Percentiles rank a stretch among this genome's conserved stretches.
Conservation (phyloP, 495 filamentous ascomycete genomes). For the Antarctomyces pellizariae region DNA sequence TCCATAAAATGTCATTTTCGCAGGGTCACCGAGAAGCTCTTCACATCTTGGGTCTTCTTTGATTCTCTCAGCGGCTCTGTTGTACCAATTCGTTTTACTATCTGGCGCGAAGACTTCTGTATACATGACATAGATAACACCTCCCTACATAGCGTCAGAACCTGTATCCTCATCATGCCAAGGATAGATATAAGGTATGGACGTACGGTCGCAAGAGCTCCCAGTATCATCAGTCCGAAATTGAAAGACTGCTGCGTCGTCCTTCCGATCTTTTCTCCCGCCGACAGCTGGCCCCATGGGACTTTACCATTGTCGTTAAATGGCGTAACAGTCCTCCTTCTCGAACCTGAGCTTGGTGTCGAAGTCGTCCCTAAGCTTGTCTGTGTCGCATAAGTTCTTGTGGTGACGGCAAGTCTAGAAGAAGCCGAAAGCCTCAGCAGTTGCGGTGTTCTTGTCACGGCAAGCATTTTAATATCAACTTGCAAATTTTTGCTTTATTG, state of each 20-base stretch:
- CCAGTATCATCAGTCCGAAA: constrained; percentile 50
- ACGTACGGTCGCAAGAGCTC: constrained; percentile 49
- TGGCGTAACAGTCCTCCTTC: constrained; percentile 46
- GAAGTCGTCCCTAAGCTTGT: constrained; percentile 16
- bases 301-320: constrained; percentile 63
- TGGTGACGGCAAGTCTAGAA: constrained; percentile 9
- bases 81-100: constrained; percentile 72
- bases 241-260: constrained; percentile 84
- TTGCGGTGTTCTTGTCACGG: constrained; percentile 2
- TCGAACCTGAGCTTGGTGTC: constrained; percentile 10
- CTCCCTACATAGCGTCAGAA: constrained; percentile 27
- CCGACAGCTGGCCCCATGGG: constrained; percentile 52
- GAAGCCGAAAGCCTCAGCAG: constrained; percentile 5
- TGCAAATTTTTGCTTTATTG: no score
- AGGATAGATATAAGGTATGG: not conserved
- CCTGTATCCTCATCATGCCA: constrained; percentile 1
- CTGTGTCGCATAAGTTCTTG: constrained; percentile 29
- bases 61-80: constrained; percentile 61
- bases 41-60: constrained; percentile 44
- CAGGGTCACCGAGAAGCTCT: constrained; percentile 49
- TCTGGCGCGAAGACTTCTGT: constrained; percentile 69
- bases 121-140: constrained; percentile 57
- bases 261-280: constrained; percentile 56
- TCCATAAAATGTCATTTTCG: constrained; percentile 62
- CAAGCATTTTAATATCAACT: no score